Percentiles rank a stretch among this genome's conserved stretches.
Evolutionary conservation across 768 basidiomycete genomes (phyloP).

Genomic region (Infundibulicybe gibba): DNA sequence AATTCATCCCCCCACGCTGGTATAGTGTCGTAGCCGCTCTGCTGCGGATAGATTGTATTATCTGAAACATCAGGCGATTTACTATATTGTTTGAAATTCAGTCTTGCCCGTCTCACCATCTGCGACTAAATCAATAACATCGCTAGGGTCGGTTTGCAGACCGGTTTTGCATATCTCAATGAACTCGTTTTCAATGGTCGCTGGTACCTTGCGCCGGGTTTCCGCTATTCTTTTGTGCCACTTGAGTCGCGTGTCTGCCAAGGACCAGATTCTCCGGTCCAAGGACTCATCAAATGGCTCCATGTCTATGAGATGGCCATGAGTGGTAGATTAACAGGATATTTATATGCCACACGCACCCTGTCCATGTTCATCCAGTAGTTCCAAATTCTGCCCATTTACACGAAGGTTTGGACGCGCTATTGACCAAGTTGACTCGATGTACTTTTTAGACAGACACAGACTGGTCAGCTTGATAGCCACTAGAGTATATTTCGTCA

Average conservation of each 20-base stretch:
- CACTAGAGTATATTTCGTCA: conserved; percentile 14
- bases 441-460: conserved; percentile 37
- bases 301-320: conserved; percentile 38
- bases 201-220: conserved; percentile 60
- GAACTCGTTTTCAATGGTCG: conserved; percentile 36
- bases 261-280: conserved; percentile 77
- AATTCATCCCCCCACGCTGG: conserved; percentile 43
- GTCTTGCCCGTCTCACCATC: background rate
- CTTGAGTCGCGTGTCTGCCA: conserved; percentile 69
- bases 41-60: too few relatives aligned
- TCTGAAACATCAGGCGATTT: too few relatives aligned
- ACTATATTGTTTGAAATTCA: background rate
- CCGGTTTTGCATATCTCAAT: too few relatives aligned
- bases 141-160: too few relatives aligned
- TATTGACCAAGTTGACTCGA: conserved; percentile 58
- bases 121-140: background rate
- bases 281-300: conserved; percentile 87
- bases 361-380: conserved; percentile 51
- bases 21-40: conserved; percentile 29
- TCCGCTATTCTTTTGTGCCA: conserved; percentile 73
- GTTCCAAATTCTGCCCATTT: conserved; percentile 75
- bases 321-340: background rate
- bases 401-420: conserved; percentile 73
- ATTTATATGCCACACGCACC: conserved; percentile 27
- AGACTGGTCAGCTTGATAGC: conserved; percentile 6